Conservation (phyloP, 2,329 filamentous ascomycete genomes). For the Leptographium galeiforme region DNA sequence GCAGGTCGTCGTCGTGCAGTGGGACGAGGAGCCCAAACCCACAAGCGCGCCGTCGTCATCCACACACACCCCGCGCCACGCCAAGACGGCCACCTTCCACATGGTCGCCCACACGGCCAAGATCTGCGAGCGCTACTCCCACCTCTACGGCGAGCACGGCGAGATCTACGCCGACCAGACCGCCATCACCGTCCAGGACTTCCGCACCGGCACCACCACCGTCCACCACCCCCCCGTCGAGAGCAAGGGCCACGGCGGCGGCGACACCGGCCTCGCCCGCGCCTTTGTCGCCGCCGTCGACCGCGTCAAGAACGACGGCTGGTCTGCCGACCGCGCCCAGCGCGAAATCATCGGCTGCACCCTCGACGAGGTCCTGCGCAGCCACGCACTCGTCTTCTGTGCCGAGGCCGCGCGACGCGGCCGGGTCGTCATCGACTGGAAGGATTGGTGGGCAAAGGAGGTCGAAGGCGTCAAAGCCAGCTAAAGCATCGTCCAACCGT, state of each 20-base stretch:
- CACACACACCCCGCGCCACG: constrained; percentile 24
- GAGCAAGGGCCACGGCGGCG: constrained; percentile 55
- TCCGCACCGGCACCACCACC: constrained; percentile 41
- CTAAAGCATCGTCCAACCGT: no score
- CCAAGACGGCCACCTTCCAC: constrained; percentile 82
- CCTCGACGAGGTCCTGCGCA: constrained; percentile 74
- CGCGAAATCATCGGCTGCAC: constrained; percentile 64
- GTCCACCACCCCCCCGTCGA: constrained; percentile 48
- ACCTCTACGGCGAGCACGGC: constrained; percentile 75
- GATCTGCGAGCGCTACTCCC: constrained; percentile 72
- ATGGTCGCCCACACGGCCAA: constrained; percentile 86
- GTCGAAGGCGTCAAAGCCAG: constrained; percentile 17
- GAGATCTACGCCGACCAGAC: constrained; percentile 77
- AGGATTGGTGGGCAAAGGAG: constrained; percentile 56
- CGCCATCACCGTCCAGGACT: constrained; percentile 64
- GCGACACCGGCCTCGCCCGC: constrained; percentile 64
- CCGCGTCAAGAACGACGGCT: constrained; percentile 57
- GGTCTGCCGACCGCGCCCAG: constrained; percentile 60
- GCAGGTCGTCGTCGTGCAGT: constrained; percentile 75
- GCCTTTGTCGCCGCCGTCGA: constrained; percentile 77
- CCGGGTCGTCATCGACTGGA: constrained; percentile 61
- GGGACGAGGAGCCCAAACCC: constrained; percentile 44
- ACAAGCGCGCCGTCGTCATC: no score
- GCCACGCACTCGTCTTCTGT: constrained; percentile 86
- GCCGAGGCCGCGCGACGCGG: constrained; percentile 71